phyloP scores from a whole-genome alignment of 1,284 basidiomycete species.

The Cryptococcus amylolentus region DNA sequence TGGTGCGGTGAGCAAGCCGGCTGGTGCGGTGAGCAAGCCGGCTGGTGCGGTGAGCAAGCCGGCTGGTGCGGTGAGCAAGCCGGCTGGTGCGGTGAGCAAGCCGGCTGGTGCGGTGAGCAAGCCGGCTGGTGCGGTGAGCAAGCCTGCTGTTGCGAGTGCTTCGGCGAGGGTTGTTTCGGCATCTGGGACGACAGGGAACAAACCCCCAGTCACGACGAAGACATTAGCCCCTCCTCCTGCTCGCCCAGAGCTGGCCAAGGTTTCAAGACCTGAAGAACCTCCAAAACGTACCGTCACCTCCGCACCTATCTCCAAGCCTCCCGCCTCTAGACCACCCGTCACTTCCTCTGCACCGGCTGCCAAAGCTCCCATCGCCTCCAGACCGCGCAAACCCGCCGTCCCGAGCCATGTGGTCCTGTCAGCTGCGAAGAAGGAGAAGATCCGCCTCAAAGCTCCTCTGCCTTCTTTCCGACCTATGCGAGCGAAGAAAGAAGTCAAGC shows the following conservation, averaged over 20 bases:
- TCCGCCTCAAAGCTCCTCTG: slow-evolving; percentile 38
- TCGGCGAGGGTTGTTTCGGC: background rate
- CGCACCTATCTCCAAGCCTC: background rate
- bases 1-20: slow-evolving; percentile 7
- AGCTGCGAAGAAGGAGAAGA: slow-evolving; percentile 32
- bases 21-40: no score
- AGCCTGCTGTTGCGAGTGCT: slow-evolving; percentile 11
- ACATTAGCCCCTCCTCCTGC: no score
- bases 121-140: slow-evolving; percentile 5
- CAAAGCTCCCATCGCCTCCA: slow-evolving; percentile 4
- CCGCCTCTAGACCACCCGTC: background rate
- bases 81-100: slow-evolving; percentile 6
- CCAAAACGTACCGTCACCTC: background rate
- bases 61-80: no score
- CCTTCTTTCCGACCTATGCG: slow-evolving; percentile 37
- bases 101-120: no score
- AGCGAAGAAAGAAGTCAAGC: slow-evolving; percentile 12
- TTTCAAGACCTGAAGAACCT: no score
- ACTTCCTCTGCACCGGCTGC: background rate
- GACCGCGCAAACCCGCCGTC: slow-evolving; percentile 5
- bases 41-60: slow-evolving; percentile 8
- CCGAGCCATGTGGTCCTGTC: slow-evolving; percentile 21
- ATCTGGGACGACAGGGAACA: no score
- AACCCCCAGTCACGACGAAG: no score
- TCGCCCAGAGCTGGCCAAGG: no score